A percentile compares a stretch with the other conserved stretches of the same genome.
Evolutionary conservation across 768 basidiomycete genomes (phyloP).

Genomic region (Boletus speciosus): DNA sequence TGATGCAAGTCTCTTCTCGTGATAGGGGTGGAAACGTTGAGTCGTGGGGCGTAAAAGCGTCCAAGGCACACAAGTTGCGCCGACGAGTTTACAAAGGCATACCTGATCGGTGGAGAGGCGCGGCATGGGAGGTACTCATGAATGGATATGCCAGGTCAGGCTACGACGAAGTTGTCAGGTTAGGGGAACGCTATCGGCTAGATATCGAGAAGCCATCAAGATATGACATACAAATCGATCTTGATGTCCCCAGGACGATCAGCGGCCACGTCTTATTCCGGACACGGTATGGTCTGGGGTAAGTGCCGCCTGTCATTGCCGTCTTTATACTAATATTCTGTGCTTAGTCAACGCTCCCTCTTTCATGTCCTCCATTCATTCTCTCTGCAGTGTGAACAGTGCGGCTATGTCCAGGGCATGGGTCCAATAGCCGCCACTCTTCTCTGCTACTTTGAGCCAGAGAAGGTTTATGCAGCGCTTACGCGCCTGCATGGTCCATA

Average conservation of each 20-base stretch:
- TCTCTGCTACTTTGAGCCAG: constrained; percentile 89
- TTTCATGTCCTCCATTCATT: constrained; percentile 95
- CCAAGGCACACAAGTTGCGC: constrained; percentile 67
- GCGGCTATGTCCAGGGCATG: constrained; percentile 99
- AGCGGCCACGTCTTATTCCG: constrained; percentile 92
- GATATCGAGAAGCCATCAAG: constrained; percentile 74
- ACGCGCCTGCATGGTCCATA: constrained; percentile 89
- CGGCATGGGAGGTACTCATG: constrained; percentile 87
- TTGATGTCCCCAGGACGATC: constrained; percentile 96
- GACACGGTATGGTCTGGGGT: constrained; percentile 96
- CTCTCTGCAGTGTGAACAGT: constrained; percentile 76
- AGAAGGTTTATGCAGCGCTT: constrained; percentile 79
- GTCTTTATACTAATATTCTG: constrained; percentile 8
- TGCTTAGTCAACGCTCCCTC: constrained; percentile 79
- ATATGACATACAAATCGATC: constrained; percentile 95
- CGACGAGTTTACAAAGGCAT: constrained; percentile 90
- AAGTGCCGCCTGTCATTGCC: constrained; percentile 31
- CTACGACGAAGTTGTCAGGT: constrained; percentile 40
- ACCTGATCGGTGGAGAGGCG: constrained; percentile 92
- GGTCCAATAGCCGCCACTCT: constrained; percentile 94
- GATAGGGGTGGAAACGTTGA: constrained; percentile 77
- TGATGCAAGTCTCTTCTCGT: constrained; percentile 68
- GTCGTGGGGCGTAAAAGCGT: constrained; percentile 63
- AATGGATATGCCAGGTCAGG: constrained; percentile 47
- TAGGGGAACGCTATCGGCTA: constrained; percentile 53